phyloP scores from a whole-genome alignment of 306 rosid species.

The Senna tora region DNA sequence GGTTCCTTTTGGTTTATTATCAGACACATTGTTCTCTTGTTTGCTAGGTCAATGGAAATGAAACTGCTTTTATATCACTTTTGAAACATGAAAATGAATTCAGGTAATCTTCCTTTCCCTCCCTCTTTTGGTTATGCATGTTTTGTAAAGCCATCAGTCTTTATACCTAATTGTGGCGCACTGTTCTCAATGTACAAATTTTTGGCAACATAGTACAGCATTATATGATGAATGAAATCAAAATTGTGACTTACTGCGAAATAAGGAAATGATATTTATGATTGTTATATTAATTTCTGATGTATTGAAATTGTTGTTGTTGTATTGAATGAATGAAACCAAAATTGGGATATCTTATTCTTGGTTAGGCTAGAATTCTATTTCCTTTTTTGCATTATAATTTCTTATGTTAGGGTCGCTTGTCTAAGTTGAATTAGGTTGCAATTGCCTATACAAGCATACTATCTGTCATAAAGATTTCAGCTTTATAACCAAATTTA shows the following conservation, averaged over 20 bases:
- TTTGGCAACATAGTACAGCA: slow-evolving; percentile 9
- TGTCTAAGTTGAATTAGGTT: background rate
- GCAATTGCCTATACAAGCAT: background rate
- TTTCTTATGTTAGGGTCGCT: background rate
- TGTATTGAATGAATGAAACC: too few relatives aligned
- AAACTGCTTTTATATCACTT: slow-evolving; percentile 69
- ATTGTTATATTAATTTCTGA: background rate
- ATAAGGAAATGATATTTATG: background rate
- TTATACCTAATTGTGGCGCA: slow-evolving; percentile 16
- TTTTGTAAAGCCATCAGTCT: slow-evolving; percentile 31
- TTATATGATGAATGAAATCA: slow-evolving; percentile 18
- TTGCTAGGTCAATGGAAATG: slow-evolving; percentile 73
- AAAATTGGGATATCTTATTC: background rate
- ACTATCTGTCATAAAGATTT: background rate
- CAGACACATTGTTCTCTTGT: slow-evolving; percentile 33
- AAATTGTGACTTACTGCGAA: slow-evolving; percentile 10
- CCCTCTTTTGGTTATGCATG: slow-evolving; percentile 25
- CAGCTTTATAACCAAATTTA: background rate
- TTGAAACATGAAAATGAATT: slow-evolving; percentile 60
- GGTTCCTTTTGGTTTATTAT: slow-evolving; percentile 29
- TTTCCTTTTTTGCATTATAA: background rate
- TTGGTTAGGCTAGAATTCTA: background rate
- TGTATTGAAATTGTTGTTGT: background rate
- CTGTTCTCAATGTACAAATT: slow-evolving; percentile 7
- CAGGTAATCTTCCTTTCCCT: slow-evolving; percentile 59